Evolutionary conservation across 208 protist genomes (phyloP).

Genomic region (Wallacemonas collosoma): DNA sequence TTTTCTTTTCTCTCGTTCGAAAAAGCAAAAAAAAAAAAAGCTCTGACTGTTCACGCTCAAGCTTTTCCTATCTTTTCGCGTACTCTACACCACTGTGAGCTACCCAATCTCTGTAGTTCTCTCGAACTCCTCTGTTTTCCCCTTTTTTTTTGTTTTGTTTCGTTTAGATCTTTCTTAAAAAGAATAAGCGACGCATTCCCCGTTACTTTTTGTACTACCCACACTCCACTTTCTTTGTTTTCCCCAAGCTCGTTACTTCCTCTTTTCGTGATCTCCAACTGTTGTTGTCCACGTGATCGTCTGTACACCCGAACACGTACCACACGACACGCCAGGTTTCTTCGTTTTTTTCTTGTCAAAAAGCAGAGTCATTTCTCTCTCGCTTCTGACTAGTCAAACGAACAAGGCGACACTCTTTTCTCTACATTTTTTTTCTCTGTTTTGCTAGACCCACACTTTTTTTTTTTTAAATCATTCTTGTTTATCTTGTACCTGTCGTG

Average conservation of each 20-base stretch:
- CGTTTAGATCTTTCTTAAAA: constrained; percentile 14
- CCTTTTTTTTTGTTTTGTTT: constrained; percentile 17
- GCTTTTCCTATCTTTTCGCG: constrained; percentile 5
- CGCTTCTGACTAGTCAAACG: not conserved
- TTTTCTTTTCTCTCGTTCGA: not conserved
- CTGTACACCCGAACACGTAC: too few species aligned
- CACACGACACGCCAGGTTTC: not conserved
- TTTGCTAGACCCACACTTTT: constrained; percentile 5
- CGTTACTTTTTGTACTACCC: constrained; percentile 6
- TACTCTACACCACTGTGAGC: not conserved
- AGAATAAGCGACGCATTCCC: not conserved
- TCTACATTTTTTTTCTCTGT: constrained; percentile 18
- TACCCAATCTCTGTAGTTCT: constrained; percentile 11
- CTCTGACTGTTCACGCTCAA: not conserved
- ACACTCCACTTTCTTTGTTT: constrained; percentile 10
- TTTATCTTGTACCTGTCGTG: not conserved
- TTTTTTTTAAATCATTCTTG: not conserved
- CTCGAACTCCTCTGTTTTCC: constrained; percentile 6
- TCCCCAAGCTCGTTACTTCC: too few species aligned
- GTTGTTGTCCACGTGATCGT: too few species aligned
- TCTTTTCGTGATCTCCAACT: too few species aligned
- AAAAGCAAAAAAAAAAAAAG: not conserved
- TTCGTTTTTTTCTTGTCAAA: not conserved
- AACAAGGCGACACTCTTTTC: not conserved
- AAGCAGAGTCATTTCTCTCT: not conserved